Conservation (phyloP, 164 flowering plant species). For the Cinnamomum micranthum region DNA sequence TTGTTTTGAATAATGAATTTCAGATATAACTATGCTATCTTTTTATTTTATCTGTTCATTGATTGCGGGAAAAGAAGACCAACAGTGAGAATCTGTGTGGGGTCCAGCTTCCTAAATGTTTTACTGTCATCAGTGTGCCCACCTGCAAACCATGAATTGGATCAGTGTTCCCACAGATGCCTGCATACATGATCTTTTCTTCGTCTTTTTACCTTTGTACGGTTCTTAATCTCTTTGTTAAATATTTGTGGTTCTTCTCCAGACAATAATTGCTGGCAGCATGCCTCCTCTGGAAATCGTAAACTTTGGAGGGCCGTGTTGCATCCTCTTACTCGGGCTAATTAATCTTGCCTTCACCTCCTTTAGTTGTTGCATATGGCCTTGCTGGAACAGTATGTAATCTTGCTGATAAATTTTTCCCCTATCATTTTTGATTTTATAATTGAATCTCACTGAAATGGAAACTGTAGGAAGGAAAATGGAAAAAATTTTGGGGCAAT, state of each 20-base stretch:
- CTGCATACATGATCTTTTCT: background rate
- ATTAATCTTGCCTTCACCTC: conserved; percentile 99
- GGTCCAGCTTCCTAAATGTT: background rate
- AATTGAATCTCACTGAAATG: no score
- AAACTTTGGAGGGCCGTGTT: conserved; percentile 98
- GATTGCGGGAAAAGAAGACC: no score
- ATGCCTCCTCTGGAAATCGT: conserved; percentile 91
- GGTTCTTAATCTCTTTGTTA: background rate
- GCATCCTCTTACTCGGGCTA: conserved; percentile 93
- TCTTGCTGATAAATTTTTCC: background rate
- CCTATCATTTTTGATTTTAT: no score
- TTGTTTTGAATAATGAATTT: no score
- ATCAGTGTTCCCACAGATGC: background rate
- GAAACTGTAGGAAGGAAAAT: no score
- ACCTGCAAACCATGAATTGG: background rate
- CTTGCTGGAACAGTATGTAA: conserved; percentile 85
- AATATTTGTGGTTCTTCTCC: conserved; percentile 13
- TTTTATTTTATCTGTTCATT: no score
- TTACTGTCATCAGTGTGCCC: background rate
- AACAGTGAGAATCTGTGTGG: no score
- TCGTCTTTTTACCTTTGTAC: background rate
- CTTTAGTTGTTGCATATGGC: conserved; percentile 94
- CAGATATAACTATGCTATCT: no score
- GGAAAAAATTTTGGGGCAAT: no score
- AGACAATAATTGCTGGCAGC: conserved; percentile 92